phyloP scores from a whole-genome alignment of 208 protist species.

The Acanthamoeba healyi region DNA sequence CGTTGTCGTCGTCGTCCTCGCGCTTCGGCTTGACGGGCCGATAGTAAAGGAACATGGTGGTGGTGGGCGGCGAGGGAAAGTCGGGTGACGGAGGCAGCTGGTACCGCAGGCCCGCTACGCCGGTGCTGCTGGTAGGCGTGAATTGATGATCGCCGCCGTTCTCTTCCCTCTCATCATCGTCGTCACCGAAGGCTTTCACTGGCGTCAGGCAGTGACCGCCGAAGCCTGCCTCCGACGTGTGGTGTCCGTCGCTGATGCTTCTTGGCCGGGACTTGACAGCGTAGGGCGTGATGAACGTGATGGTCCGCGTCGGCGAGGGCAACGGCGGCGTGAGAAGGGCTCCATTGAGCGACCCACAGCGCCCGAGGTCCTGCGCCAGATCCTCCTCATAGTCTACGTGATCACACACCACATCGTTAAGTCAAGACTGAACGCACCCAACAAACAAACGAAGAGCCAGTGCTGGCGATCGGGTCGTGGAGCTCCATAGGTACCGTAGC shows the following conservation, averaged over 20 bases:
- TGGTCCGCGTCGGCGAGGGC: neutral
- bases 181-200: neutral
- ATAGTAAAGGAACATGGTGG: slow-evolving; percentile 29
- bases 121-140: neutral
- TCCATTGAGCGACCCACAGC: neutral
- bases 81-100: neutral
- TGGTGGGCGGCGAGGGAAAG: slow-evolving; percentile 3
- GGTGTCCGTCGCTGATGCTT: neutral
- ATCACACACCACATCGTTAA: neutral
- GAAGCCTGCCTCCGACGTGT: too few relatives aligned
- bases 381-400: neutral
- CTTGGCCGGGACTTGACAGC: neutral
- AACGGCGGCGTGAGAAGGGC: neutral
- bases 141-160: neutral
- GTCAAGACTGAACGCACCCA: too few relatives aligned
- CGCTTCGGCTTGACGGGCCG: neutral
- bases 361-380: neutral
- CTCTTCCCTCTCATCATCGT: neutral
- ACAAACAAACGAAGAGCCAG: too few relatives aligned
- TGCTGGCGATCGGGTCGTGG: too few relatives aligned
- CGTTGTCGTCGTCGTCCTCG: neutral
- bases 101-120: neutral
- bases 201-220: neutral
- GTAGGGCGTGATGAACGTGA: slow-evolving; percentile 37
- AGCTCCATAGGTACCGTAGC: too few relatives aligned